Evolutionary conservation across 1,284 basidiomycete species (phyloP).

Genomic region (Meira miltonrushii): DNA sequence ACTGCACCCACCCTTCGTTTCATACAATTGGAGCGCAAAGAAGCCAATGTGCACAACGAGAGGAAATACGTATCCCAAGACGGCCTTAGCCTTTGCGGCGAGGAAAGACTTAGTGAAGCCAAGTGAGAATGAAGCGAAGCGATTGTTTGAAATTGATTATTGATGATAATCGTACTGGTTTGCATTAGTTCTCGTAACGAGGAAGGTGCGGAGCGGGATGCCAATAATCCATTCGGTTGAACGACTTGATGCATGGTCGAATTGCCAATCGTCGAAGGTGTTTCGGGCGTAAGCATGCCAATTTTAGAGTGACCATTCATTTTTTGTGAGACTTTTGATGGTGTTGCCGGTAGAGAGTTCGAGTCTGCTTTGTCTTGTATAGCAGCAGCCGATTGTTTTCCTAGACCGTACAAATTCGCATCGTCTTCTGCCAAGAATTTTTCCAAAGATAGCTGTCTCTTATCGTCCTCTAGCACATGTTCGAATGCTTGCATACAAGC

Average conservation of each 20-base stretch:
- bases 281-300: neutral
- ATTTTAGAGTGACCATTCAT: neutral
- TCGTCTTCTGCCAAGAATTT: conserved; percentile 46
- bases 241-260: conserved; percentile 12
- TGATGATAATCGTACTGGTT: conserved; percentile 62
- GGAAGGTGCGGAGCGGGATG: conserved; percentile 16
- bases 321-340: neutral
- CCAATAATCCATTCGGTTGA: conserved; percentile 4
- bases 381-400: too few relatives aligned
- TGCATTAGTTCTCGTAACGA: conserved; percentile 23
- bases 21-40: conserved; percentile 61
- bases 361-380: neutral
- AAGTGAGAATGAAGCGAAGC: conserved; percentile 63
- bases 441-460: conserved; percentile 23
- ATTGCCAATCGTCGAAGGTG: neutral
- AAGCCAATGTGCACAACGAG: conserved; percentile 47
- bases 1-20: conserved; percentile 92
- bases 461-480: neutral
- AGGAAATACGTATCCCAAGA: conserved; percentile 52
- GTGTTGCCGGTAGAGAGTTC: neutral
- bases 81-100: conserved; percentile 69
- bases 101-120: conserved; percentile 66
- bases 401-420: conserved; percentile 21
- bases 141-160: conserved; percentile 66
- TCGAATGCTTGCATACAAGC: neutral